Evolutionary conservation across 169 alveolate genomes (phyloP), one percentile per base, ranked within the genome.

Genomic region (Cardiosporidium cionae): DNA sequence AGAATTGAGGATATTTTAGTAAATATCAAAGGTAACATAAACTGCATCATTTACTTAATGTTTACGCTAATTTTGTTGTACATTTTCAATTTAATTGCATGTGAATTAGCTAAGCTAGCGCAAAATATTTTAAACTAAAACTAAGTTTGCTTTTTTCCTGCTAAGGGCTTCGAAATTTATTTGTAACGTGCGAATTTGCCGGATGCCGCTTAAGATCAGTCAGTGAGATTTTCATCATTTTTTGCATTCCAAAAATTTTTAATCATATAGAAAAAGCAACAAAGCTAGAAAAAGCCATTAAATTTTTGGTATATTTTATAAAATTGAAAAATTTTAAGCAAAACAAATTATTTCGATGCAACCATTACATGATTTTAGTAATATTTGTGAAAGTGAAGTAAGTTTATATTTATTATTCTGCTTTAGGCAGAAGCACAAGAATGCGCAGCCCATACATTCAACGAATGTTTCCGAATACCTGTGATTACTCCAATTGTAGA

Each of bases 391-490:
- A n/a, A n/a, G n/a, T n/a, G n/a, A n/a, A n/a, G n/a, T n/a, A n/a
- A 27, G 9, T n/a, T n/a, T n/a, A n/a, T n/a, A n/a, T n/a, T n/a
- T n/a, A n/a, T n/a, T n/a, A n/a, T n/a, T n/a, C n/a, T n/a, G 73
- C 86, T 76, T 76, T 74, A 70, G 90, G 79, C 33, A 37, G 80
- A 44, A 74, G 87, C 78, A 65, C 76, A 75, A n/a, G 66, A 68
- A 34, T 68, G 92, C 73, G 80, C 84, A 52, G 88, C 91, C 62
- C 90, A 87, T 75, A 86, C 93, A 62, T 92, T 89, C 83, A 92
- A 92, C 84, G 95, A 92, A 71, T 90, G 95, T 74, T 89, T 92
- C 78, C 81, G 92, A 72, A 85, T 92, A 32, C 97, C 97, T 22
- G 91, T 92, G 28, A 70, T 91, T 35, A 89, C 93, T 25, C 95